Base-by-base conservation (phyloP, 805 yeast species). In the Cyberlindnera sargentensis region DNA sequence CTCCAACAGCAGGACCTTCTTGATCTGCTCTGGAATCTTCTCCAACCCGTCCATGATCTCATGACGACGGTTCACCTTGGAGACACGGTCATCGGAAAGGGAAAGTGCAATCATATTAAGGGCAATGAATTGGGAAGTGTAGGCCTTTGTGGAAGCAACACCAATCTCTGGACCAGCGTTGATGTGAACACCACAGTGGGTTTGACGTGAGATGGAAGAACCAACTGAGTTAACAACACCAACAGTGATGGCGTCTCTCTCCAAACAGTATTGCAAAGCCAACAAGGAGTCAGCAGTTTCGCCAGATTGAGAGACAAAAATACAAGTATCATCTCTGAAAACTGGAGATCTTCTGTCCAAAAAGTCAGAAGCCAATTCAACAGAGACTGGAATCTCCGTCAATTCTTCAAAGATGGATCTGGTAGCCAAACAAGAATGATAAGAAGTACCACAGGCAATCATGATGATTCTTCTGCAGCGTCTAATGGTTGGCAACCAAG, bases 91-190 rank as follows among this genome's bases (percentile, higher is more conserved):
- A 59, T 89, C 95, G 8, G 97, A 86, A 50, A 93, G 75, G n/a
- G 91, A 87, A 43, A 93, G 75, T 1, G 98, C 98, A 70, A 93
- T 76, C 97, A 93, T 88, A 4, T 91, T 97, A 51, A 93, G 72
- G 0, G 99, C 98, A 65, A 95, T 90, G 66, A 81, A 93, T 66
- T 93, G 99, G 8, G 99, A 93, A 6, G 99, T 93, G 72, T 93
- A 93, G 28, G 99, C 99, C 70, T 93, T 93, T 39, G 99, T 93
- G 9, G 97, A 89, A 8, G 99, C 99, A 55, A 93, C 99, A 66
- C 99, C 98, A 51, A 93, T 93, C 70, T 93, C 99, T 37, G 99
- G 99, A 52, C 99, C 99, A 39, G 99, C 99, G 63, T 93, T 93
- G 64, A 93, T 90, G 66, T 93, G 99, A 45, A 93, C 96, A 78